Evolutionary conservation across 176 grass and related monocot genomes (phyloP), one percentile per base, ranked within the genome.

Genomic region (Coix lacrymajobi): DNA sequence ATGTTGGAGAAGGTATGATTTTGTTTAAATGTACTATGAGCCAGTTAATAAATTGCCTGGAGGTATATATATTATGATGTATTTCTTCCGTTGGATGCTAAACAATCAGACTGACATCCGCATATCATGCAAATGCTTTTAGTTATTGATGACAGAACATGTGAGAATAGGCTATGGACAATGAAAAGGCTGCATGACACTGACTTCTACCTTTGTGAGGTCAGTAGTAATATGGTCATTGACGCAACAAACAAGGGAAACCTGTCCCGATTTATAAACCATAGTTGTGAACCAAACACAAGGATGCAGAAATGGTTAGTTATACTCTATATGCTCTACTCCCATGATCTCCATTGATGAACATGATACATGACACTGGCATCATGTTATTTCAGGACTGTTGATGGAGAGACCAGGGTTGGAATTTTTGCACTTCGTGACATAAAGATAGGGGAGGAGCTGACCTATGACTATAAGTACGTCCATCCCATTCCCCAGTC

Each of bases 221-320:
- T 95, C 74, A 95, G 80, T 83, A 94, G 92, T 69, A 92, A 98
- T 87, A 88, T 98, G 92, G 91, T 98, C 69, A 98, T 98, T 62
- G 96, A 98, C 86, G 92, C 96, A 41, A 98, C 96, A 57, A 76
- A 93, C 75, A 98, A 98, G 80, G 92, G 96, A 81, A 98, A 98
- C 49, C 85, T 84, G 81, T 98, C 96, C 73, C 89, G 96, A 30
- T 98, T 93, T 90, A 98, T 98, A 89, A 98, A 98, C 71, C 96
- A 98, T 81, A 95, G 96, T 89, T 98, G 92, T 67, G 92, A 98
- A 62, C 96, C 96, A 77, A 98, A 98, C 86, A 93, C 93, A 32
- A 91, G 88, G 84, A 98, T 98, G 96, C 93, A 95, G 85, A 98
- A 98, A 95, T 98, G 96, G 96, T 95, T 81, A 38, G 81, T 80